Evolutionary conservation across 305 asterid species (phyloP).

Genomic region (Fraxinus sp.): DNA sequence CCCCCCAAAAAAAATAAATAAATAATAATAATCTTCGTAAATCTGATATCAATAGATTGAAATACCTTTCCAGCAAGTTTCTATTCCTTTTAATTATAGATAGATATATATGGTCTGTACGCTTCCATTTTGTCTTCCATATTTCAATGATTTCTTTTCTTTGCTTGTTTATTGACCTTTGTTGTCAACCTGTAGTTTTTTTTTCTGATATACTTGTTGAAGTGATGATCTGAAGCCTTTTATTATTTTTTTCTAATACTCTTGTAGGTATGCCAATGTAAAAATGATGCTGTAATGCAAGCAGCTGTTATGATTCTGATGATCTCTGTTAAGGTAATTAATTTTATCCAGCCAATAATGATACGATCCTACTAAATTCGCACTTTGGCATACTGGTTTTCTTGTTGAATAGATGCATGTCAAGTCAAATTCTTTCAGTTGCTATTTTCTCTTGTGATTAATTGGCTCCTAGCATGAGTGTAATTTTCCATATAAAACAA

Average conservation of each 20-base stretch:
- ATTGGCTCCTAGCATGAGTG: conserved; percentile 3
- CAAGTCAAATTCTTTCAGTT: neutral
- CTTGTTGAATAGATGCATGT: neutral
- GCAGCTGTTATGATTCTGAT: conserved; percentile 77
- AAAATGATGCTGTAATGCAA: conserved; percentile 41
- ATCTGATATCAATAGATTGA: neutral
- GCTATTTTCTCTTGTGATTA: conserved; percentile 14
- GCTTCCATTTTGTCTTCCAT: conserved; percentile 3
- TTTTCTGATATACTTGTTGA: conserved; percentile 15
- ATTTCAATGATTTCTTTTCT: neutral
- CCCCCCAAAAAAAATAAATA: too few relatives aligned
- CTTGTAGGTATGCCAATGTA: conserved; percentile 55
- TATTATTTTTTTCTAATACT: conserved; percentile 12
- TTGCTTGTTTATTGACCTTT: conserved; percentile 14
- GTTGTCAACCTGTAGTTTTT: neutral
- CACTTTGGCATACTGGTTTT: neutral
- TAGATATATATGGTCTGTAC: neutral
- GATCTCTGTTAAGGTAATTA: conserved; percentile 78
- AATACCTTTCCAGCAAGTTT: neutral
- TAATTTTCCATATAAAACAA: neutral
- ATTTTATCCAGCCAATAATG: conserved; percentile 21
- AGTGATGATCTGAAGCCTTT: conserved; percentile 1
- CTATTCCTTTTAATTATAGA: neutral
- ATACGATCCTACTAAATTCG: conserved; percentile 11
- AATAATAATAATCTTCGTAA: neutral